Evolutionary conservation across 306 rosid genomes (phyloP), one percentile per base, ranked within the genome.

Genomic region (Alnus glutinosa): DNA sequence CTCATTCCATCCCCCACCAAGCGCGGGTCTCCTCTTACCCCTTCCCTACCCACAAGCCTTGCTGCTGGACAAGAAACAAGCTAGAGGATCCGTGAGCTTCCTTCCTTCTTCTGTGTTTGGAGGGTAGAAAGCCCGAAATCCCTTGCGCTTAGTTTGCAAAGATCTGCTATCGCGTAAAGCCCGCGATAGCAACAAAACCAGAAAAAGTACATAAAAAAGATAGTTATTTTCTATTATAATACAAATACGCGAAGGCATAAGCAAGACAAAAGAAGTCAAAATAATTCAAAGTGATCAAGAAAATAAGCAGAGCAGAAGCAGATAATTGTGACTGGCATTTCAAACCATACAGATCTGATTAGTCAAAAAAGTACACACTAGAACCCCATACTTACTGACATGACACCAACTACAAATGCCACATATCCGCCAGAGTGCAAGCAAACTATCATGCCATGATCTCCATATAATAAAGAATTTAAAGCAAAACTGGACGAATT

Each of bases 401-500:
- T 19, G 58, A 32, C 30, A 71, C 50, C 70, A 42, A 71, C 51
- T 59, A 32, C 11, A 39, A 15, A 13, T 7, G 48, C 63, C 78
- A 34, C 55, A 37, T 66, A 44, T 80, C 23, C 78, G 18, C 72
- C 80, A 61, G 64, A 74, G 75, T 39, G 79, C 47, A 73, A 74
- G 79, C 67, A 42, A 73, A 78, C 64, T 78, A 75, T 62, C 85
- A 77, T 34, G 71, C 83, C 77, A 66, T 81, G 75, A 84, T 72
- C 71, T 78, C 55, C 82, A 81, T 77, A 89, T 86, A 89, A 70
- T 61, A 82, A 84, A 68, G 86, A 86, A 87, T 70, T 36, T 23
- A 23, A 76, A 78, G 83, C 87, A 91, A 86, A 86, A 86, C 86
- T 82, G 39, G 83, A 76, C 62, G 75, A 80, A 78, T 88, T 87